Percentiles rank a stretch among this genome's conserved stretches.
These are phyloP conservation scores for Lasiosphaeria hispida DNA, from an alignment of 495 filamentous ascomycete species.

Conservation along the genomic window DNA sequence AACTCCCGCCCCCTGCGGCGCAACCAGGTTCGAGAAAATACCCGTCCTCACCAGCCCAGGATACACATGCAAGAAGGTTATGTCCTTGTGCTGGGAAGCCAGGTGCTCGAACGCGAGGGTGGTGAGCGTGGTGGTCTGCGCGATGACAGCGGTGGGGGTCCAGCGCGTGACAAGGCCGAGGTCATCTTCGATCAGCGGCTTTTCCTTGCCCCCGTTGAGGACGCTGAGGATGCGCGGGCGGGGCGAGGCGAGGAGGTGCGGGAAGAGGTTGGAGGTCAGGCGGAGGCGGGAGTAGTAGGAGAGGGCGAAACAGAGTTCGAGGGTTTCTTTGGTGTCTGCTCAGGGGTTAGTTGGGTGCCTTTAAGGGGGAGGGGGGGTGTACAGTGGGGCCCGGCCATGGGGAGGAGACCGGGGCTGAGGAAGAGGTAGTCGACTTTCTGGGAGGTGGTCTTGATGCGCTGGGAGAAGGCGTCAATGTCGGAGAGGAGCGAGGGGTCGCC, in stretches of 20 bases:
- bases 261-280: constrained; percentile 18
- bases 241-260: constrained; percentile 9
- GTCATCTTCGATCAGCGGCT: constrained; percentile 15
- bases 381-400: constrained; percentile 10
- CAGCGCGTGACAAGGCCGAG: constrained; percentile 16
- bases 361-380: not conserved
- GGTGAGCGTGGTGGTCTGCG: constrained; percentile 20
- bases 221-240: constrained; percentile 22
- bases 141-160: constrained; percentile 2
- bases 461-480: constrained; percentile 18
- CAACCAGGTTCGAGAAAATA: not conserved
- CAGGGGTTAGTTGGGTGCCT: not conserved
- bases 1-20: not conserved
- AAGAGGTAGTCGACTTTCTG: constrained; percentile 24
- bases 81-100: not conserved
- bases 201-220: constrained; percentile 22
- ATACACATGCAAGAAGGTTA: constrained; percentile 20
- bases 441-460: constrained; percentile 2
- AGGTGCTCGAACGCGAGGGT: constrained; percentile 17
- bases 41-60: constrained; percentile 20
- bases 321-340: constrained; percentile 18
- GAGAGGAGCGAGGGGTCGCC: constrained; percentile 21
- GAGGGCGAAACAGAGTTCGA: constrained; percentile 15
- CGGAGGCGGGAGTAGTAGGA: constrained; percentile 23
- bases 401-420: constrained; percentile 23